Evolutionary conservation across 1,139 yeast species (phyloP), one percentile per base, ranked within the genome.

Genomic region (Protomyces gravidus): DNA sequence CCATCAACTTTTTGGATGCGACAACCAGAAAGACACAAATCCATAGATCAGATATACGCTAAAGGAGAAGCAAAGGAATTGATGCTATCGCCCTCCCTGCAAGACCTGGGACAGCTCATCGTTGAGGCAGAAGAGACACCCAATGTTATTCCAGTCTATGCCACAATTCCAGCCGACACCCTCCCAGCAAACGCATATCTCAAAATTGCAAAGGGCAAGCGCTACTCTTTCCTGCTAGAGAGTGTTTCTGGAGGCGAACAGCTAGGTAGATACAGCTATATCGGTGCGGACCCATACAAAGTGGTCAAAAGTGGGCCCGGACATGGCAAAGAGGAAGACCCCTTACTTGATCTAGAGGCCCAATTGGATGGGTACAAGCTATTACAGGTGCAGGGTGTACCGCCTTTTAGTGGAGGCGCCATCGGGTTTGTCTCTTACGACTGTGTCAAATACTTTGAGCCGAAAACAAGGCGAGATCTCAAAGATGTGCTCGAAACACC

Each of bases 391-490:
- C 94, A 94, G 0, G 94, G 95, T 42, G 64, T 71, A 17, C 97
- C 97, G 7, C 81, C 80, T 64, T 77, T 90, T 61, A 84, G 92
- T 68, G 98, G 99, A 59, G 99, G 98, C 64, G 97, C 97, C 7
- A 80, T 92, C 56, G 98, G 98, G 0, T 92, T 89, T 70, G 83
- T 92, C 51, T 88, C 97, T 0, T 92, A 92, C 69, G 99, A 94
- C 72, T 92, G 99, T 76, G 86, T 92, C 69, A 86, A 89, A 69
- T 92, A 92, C 72, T 92, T 92, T 68, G 98, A 92, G 73, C 98
- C 98, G 61, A 85, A 80, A 68, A 90, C 97, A 1, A 78, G 78
- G 62, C 80, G 89, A 66, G 76, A 75, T 2, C 76, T 90, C 68
- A 82, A 85, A 67, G 97, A 92, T 71, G 84, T 85, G 0, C 75